Evolutionary conservation across 148 eudicot species (phyloP), one percentile per base, ranked within the genome.

Genomic region (Mesembryanthemum crystallinum): DNA sequence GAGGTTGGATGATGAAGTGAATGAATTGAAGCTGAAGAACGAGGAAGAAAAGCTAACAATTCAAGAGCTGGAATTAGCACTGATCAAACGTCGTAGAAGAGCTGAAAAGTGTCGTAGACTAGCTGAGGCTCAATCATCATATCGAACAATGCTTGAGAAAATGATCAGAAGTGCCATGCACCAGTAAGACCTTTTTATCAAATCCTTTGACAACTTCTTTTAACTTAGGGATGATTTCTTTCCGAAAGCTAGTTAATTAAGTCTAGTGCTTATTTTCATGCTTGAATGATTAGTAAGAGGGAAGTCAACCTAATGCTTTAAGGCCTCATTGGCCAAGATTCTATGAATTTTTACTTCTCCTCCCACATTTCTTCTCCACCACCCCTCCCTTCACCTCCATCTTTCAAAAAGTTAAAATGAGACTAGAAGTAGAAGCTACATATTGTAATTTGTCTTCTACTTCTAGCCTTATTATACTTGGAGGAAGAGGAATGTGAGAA

Each of bases 121-220:
- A 21, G 97, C 99, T 29, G 99, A 95, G 79, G 85, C 97, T 45
- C 99, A 95, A 67, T 88, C 91, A 64, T 88, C 96, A 5, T 88
- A 95, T 78, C 86, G 82, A 59, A 29, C 87, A 68, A 95, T 90
- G 91, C 85, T 94, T 28, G 97, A 94, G 88, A 92, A 88, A 82
- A 94, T 95, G 98, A 90, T 95, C 78, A 76, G 96, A 79, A 97
- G 89, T 76, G 92, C 98, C 42, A 90, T 95, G 97, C 98, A 95
- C 89, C 98, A 95, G 98, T 92, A 88, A 92, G 94, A 28, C 66
- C 33, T 62, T 10, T 29, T 24, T n/a, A 32, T 17, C 35, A 37
- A 7, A 39, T 10, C 23, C 27, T 24, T 72, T 14, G n/a, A 7
- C 42, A 25, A 45, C 49, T 13, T 39, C 9, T 9, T 39, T 39